phyloP scores from a whole-genome alignment of 1,139 yeast genomes.

The Suhomyces kunorum region DNA sequence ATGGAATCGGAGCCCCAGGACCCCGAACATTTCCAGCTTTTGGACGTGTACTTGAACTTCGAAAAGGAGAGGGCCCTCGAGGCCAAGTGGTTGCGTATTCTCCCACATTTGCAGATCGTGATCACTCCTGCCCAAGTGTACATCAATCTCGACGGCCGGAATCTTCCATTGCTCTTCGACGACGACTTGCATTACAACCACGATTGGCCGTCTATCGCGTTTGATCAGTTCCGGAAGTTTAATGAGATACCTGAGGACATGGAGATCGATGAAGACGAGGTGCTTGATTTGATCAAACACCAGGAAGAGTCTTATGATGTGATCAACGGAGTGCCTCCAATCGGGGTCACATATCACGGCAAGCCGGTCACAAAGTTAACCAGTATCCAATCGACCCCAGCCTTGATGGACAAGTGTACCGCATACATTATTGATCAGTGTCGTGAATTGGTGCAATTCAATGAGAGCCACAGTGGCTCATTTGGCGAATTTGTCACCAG shows the following conservation, averaged over 20 bases:
- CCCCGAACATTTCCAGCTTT: constrained; percentile 12
- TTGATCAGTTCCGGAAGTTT: constrained; percentile 7
- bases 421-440: constrained; percentile 6
- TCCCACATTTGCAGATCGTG: constrained; percentile 18
- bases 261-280: constrained; percentile 16
- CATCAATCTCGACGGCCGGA: constrained; percentile 16
- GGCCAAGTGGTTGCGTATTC: constrained; percentile 24
- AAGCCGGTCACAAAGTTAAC: constrained; percentile 12
- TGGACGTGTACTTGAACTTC: constrained; percentile 13
- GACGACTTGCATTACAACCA: constrained; percentile 20
- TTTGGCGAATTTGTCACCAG: constrained; percentile 2
- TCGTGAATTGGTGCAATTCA: constrained; percentile 1
- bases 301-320: constrained; percentile 20
- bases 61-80: constrained; percentile 8
- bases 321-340: constrained; percentile 18
- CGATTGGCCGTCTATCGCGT: constrained; percentile 18
- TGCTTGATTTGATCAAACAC: constrained; percentile 14
- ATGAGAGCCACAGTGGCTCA: constrained; percentile 1
- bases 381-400: constrained; percentile 1
- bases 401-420: constrained; percentile 4
- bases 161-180: constrained; percentile 20
- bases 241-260: constrained; percentile 15
- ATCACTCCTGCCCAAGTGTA: constrained; percentile 7
- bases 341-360: constrained; percentile 20
- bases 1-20: constrained; percentile 2